These are phyloP conservation scores for Stygiomarasmius scandens DNA, from an alignment of 1,284 basidiomycete genomes.

Conservation along the genomic window DNA sequence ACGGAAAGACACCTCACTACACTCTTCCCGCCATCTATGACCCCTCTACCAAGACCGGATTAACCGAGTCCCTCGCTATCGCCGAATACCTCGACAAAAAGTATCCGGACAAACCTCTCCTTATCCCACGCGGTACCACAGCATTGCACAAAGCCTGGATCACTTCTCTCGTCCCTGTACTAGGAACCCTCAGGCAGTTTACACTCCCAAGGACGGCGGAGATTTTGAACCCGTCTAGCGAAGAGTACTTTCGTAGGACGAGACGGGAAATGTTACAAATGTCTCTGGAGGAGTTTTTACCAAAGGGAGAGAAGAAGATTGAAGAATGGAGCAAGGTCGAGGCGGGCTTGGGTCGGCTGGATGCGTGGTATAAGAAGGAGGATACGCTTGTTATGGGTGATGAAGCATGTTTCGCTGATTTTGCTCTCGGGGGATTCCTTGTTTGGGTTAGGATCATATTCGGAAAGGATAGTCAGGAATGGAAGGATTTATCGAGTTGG, in stretches of 20 bases:
- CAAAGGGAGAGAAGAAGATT: slow-evolving; percentile 26
- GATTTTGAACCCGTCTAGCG: slow-evolving; percentile 31
- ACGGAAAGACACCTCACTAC: slow-evolving; percentile 32
- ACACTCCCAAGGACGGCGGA: slow-evolving; percentile 12
- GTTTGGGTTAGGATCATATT: slow-evolving; percentile 28
- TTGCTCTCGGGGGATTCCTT: slow-evolving; percentile 30
- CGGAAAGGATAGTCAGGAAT: slow-evolving; percentile 23
- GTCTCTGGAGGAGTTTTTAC: slow-evolving; percentile 37
- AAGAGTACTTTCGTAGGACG: slow-evolving; percentile 33
- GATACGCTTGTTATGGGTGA: slow-evolving; percentile 33
- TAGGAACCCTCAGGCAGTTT: slow-evolving; percentile 7
- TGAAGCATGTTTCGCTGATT: slow-evolving; percentile 33
- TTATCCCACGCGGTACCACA: slow-evolving; percentile 30
- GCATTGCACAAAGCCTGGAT: slow-evolving; percentile 28
- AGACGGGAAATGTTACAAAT: slow-evolving; percentile 28
- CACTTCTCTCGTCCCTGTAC: slow-evolving; percentile 11
- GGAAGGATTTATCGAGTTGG: slow-evolving; percentile 31
- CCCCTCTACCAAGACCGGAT: slow-evolving; percentile 25
- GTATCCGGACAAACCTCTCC: slow-evolving; percentile 29
- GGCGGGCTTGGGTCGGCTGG: slow-evolving; percentile 25
- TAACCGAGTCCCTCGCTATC: slow-evolving; percentile 39
- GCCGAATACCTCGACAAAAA: slow-evolving; percentile 40
- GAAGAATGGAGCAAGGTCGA: slow-evolving; percentile 27
- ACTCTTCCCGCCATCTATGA: slow-evolving; percentile 42
- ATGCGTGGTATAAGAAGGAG: slow-evolving; percentile 28